Evolutionary conservation across 768 basidiomycete genomes (phyloP).

Genomic region (Termitomyces sp.): DNA sequence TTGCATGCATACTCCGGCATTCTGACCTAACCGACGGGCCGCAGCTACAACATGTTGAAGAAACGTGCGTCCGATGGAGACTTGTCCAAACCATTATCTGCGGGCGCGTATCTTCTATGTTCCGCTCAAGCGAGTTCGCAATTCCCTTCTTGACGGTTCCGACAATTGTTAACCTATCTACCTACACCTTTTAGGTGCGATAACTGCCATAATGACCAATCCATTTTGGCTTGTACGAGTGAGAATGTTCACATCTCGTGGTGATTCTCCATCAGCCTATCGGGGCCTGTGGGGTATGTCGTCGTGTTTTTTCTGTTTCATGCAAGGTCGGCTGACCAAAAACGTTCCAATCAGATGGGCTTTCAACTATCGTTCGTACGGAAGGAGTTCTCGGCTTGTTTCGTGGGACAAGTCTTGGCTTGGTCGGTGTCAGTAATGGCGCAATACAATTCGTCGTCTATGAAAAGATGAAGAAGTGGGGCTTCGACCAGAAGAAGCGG

Average conservation of each 20-base stretch:
- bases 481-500: slow-evolving; percentile 73
- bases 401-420: slow-evolving; percentile 81
- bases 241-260: slow-evolving; percentile 85
- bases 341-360: slow-evolving; percentile 44
- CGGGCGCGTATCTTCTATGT: slow-evolving; percentile 79
- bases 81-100: slow-evolving; percentile 61
- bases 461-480: slow-evolving; percentile 92
- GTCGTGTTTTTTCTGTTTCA: neutral
- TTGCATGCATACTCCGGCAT: slow-evolving; percentile 2
- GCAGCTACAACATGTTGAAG: slow-evolving; percentile 93
- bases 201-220: slow-evolving; percentile 92
- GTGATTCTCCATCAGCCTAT: slow-evolving; percentile 69
- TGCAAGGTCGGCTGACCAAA: neutral
- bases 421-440: slow-evolving; percentile 92
- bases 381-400: slow-evolving; percentile 84
- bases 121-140: slow-evolving; percentile 95
- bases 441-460: slow-evolving; percentile 96
- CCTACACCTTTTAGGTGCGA: slow-evolving; percentile 61
- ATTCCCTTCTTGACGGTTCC: slow-evolving; percentile 13
- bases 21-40: neutral
- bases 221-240: slow-evolving; percentile 98
- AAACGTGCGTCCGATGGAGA: slow-evolving; percentile 69
- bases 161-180: slow-evolving; percentile 7
- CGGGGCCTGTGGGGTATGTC: slow-evolving; percentile 71
- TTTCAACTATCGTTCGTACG: slow-evolving; percentile 60